Conservation (phyloP, 1,284 basidiomycete genomes). For the Puccinia coronata region DNA sequence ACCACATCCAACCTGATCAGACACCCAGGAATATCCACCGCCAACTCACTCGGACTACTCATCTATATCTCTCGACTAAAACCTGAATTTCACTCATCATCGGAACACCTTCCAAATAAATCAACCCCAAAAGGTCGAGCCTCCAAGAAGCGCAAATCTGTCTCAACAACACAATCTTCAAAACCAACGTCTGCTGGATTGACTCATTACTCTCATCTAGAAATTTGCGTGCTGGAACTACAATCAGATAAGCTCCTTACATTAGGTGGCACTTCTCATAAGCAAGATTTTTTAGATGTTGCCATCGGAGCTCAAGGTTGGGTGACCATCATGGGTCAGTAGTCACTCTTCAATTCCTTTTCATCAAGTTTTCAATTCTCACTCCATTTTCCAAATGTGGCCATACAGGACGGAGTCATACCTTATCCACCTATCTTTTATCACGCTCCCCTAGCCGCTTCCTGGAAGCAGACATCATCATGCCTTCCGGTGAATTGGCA, state of each 20-base stretch:
- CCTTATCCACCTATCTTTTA: conserved; percentile 13
- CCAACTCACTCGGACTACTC: not conserved
- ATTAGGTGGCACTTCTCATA: not conserved
- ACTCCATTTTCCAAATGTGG: not conserved
- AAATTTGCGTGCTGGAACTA: conserved; percentile 18
- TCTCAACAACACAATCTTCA: not conserved
- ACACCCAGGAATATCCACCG: not conserved
- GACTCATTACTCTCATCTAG: conserved; percentile 33
- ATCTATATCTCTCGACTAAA: conserved; percentile 29
- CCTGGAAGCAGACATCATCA: not conserved
- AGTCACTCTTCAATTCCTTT: not conserved
- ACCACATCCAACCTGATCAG: conserved; percentile 11
- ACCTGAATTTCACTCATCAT: not conserved
- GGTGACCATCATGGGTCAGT: conserved; percentile 45
- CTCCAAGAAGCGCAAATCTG: conserved; percentile 41
- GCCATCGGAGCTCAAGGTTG: conserved; percentile 39
- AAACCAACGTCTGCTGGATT: not conserved
- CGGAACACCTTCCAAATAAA: not conserved
- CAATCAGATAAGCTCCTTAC: not conserved
- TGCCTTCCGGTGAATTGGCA: conserved; percentile 1
- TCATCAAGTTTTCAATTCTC: not conserved
- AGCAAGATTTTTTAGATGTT: conserved; percentile 34
- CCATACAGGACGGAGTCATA: conserved; percentile 12
- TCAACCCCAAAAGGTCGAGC: conserved; percentile 16
- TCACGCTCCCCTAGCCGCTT: not conserved